Conservation (phyloP, 768 basidiomycete genomes). For the Leccinum obscurum region DNA sequence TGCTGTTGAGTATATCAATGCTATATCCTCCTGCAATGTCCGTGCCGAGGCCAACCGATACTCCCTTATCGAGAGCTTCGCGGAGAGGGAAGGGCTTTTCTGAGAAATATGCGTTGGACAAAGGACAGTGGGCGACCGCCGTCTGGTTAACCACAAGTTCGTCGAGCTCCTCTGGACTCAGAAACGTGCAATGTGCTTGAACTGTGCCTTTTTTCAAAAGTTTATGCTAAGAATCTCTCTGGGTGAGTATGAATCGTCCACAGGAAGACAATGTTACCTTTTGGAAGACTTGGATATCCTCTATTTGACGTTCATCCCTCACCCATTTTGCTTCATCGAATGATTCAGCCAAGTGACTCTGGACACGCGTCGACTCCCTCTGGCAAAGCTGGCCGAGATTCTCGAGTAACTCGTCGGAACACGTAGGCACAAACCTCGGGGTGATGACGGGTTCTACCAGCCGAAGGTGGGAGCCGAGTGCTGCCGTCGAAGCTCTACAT, state of each 20-base stretch:
- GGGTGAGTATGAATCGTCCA: conserved; percentile 8
- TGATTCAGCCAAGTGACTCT: conserved; percentile 85
- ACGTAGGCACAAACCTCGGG: conserved; percentile 88
- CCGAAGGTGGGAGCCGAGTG: conserved; percentile 44
- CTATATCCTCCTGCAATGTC: conserved; percentile 89
- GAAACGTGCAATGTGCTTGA: conserved; percentile 90
- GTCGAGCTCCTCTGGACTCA: conserved; percentile 50
- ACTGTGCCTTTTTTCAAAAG: conserved; percentile 66
- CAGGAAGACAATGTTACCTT: conserved; percentile 39
- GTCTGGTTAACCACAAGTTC: conserved; percentile 51
- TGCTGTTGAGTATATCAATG: conserved; percentile 71
- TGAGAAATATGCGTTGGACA: conserved; percentile 89
- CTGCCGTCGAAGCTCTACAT: conserved; percentile 43
- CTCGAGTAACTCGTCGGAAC: conserved; percentile 66
- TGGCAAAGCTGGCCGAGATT: conserved; percentile 60
- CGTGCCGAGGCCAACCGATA: conserved; percentile 78
- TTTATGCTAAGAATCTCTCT: conserved; percentile 42
- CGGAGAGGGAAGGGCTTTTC: conserved; percentile 64
- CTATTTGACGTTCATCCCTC: conserved; percentile 50
- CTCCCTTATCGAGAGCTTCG: conserved; percentile 63
- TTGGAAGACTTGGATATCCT: conserved; percentile 78
- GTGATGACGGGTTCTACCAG: conserved; percentile 83
- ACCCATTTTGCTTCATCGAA: conserved; percentile 78
- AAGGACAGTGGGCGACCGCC: conserved; percentile 82
- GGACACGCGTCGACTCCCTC: conserved; percentile 51